Percentiles rank a stretch among this genome's conserved stretches.
Conservation (phyloP, 352 stramenopile genomes). For the Thalassiosira livingstoniorum region DNA sequence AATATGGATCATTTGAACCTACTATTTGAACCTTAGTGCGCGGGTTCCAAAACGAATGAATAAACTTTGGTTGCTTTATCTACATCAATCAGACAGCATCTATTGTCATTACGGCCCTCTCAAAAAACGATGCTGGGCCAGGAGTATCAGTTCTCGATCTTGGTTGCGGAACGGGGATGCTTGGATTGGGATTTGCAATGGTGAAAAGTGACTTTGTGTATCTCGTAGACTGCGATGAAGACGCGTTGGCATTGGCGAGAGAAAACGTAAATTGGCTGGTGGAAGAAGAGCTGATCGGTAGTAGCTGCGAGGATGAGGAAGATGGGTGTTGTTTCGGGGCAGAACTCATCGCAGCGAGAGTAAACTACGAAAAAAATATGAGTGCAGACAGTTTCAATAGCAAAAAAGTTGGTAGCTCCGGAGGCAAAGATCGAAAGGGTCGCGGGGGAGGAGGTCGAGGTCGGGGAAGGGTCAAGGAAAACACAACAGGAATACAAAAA, state of each 20-base stretch:
- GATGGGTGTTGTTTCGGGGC: constrained; percentile 38
- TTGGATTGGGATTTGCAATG: constrained; percentile 69
- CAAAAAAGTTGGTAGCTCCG: background rate
- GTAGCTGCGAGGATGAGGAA: constrained; percentile 24
- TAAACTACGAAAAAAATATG: constrained; percentile 58
- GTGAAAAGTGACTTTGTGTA: constrained; percentile 68
- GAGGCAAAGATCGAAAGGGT: constrained; percentile 16
- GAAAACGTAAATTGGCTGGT: constrained; percentile 75
- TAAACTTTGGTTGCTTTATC: background rate
- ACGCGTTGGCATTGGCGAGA: constrained; percentile 69
- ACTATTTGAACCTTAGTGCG: background rate
- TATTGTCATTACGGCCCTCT: constrained; percentile 68
- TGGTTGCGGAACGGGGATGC: constrained; percentile 82
- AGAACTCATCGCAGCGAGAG: constrained; percentile 69
- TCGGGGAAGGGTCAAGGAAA: constrained; percentile 28
- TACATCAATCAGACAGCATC: constrained; percentile 41
- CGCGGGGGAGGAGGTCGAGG: constrained; percentile 30
- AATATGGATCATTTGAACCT: background rate
- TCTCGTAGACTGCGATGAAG: constrained; percentile 77
- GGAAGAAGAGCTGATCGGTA: constrained; percentile 53
- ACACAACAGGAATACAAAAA: too few relatives aligned
- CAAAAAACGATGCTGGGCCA: constrained; percentile 71
- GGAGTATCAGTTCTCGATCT: constrained; percentile 73
- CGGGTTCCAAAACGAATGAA: background rate
- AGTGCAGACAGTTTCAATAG: background rate